Base-by-base conservation (phyloP, 805 yeast species). In the Teunomyces stri region DNA sequence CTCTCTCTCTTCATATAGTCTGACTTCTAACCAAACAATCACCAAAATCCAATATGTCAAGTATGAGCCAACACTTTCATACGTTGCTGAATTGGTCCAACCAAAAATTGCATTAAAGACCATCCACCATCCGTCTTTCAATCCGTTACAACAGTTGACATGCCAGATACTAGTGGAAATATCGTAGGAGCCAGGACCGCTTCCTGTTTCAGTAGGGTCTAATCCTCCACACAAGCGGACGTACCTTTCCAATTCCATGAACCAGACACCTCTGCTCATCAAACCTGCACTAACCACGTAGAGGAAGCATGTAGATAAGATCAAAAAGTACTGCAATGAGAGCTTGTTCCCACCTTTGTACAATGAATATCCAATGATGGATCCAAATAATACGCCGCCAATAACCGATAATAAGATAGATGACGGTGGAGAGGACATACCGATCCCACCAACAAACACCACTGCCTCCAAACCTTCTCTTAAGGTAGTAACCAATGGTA, bases 61-160 rank as follows among this genome's bases (percentile, higher is more conserved):
- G 52, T 73, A 73, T 35, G 66, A 53, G 6, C 57, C 53, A 7
- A 73, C 75, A 50, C 75, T 69, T 4, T 75, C 76, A 55, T 70
- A 69, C 3, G 78, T 72, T 13, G 78, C 78, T 13, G 73, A 61
- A 50, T 72, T 72, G 22, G 76, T 71, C 78, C 78, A 72, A 3
- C 78, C 78, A 38, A 72, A 62, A 31, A 72, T 59, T 31, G 78
- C 76, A 43, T 71, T 72, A 50, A 69, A 65, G 13, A 72, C 66
- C 77, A 73, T 72, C 78, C 78, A 72, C 64, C 74, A 69, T 42
- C 72, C 77, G 31, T 72, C 76, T 40, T 62, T 65, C 50, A 69
- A 55, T 4, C 78, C 78, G 49, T 71, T 69, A 49, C 77, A 73
- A 53, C 78, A 73, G 56, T 73, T 72, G 20, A 73, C 76, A 55